Conservation (phyloP, 2,329 filamentous ascomycete genomes). For the Ophiocordyceps camponoti-floridani region DNA sequence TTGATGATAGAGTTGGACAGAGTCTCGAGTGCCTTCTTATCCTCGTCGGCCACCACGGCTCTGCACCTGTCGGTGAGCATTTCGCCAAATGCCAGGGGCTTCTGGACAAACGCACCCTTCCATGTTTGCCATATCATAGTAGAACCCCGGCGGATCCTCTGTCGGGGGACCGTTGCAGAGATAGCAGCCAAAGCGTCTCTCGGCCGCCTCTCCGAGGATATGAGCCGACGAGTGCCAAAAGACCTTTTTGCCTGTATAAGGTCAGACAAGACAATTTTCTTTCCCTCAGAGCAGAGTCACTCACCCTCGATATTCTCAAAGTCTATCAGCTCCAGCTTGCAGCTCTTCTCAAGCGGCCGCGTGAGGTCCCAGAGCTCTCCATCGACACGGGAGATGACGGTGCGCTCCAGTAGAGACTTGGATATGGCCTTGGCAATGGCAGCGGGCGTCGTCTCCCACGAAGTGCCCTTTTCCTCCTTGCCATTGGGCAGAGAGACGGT, state of each 20-base stretch:
- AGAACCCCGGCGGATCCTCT: slow-evolving; percentile 61
- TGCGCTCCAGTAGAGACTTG: slow-evolving; percentile 73
- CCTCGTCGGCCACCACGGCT: slow-evolving; percentile 52
- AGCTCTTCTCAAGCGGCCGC: slow-evolving; percentile 73
- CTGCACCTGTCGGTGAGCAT: slow-evolving; percentile 32
- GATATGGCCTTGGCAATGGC: slow-evolving; percentile 62
- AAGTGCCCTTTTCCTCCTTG: slow-evolving; percentile 52
- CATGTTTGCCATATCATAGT: slow-evolving; percentile 78
- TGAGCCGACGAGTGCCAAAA: slow-evolving; percentile 98
- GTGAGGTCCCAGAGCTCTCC: slow-evolving; percentile 84
- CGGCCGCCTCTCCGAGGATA: slow-evolving; percentile 84
- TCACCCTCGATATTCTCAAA: slow-evolving; percentile 41
- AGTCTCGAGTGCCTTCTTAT: slow-evolving; percentile 73
- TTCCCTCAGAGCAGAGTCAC: neutral
- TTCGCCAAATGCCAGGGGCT: too few relatives aligned
- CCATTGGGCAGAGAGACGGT: slow-evolving; percentile 58
- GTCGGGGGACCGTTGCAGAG: slow-evolving; percentile 89
- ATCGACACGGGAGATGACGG: slow-evolving; percentile 72
- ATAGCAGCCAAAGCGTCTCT: slow-evolving; percentile 77
- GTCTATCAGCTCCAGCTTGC: slow-evolving; percentile 66
- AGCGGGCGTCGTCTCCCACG: slow-evolving; percentile 82
- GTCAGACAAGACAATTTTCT: slow-evolving; percentile 1
- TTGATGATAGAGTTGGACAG: slow-evolving; percentile 75
- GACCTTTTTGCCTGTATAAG: slow-evolving; percentile 55
- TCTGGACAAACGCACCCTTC: slow-evolving; percentile 11